A percentile compares a stretch with the other conserved stretches of the same genome.
Conservation (phyloP, 768 basidiomycete genomes). For the Filobasidium wieringae region DNA sequence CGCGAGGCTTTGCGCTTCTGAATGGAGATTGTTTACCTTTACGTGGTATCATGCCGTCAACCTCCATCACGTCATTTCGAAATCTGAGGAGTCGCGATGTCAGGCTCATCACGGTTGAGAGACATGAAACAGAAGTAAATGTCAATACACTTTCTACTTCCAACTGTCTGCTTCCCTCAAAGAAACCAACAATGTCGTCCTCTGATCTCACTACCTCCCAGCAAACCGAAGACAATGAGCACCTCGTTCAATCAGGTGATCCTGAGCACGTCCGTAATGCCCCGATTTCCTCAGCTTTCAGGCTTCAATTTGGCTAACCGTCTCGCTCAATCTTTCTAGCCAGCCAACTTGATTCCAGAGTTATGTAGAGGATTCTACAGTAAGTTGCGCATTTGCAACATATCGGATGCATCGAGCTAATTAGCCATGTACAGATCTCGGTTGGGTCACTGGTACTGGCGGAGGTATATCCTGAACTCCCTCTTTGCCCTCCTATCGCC, state of each 20-base stretch:
- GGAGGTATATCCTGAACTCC: slow-evolving; percentile 27
- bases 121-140: too few species aligned
- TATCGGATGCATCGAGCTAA: neutral
- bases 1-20: too few species aligned
- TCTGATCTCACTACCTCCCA: too few species aligned
- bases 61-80: too few species aligned
- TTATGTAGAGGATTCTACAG: slow-evolving; percentile 71
- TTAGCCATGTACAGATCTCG: slow-evolving; percentile 42
- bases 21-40: too few species aligned
- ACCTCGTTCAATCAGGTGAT: slow-evolving; percentile 33
- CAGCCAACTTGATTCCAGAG: slow-evolving; percentile 82
- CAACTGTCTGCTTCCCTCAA: too few species aligned
- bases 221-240: slow-evolving; percentile 25
- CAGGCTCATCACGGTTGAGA: too few species aligned
- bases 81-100: too few species aligned
- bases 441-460: slow-evolving; percentile 88
- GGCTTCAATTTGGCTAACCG: neutral
- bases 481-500: neutral
- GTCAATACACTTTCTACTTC: too few species aligned
- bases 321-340: slow-evolving; percentile 34
- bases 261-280: slow-evolving; percentile 42
- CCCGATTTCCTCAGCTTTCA: neutral
- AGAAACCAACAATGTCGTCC: too few species aligned
- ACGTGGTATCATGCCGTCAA: too few species aligned
- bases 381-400: slow-evolving; percentile 11